These are phyloP conservation scores for Aspergillus ochraceoroseus DNA, from an alignment of 2,329 filamentous ascomycete species.

Conservation along the genomic window DNA sequence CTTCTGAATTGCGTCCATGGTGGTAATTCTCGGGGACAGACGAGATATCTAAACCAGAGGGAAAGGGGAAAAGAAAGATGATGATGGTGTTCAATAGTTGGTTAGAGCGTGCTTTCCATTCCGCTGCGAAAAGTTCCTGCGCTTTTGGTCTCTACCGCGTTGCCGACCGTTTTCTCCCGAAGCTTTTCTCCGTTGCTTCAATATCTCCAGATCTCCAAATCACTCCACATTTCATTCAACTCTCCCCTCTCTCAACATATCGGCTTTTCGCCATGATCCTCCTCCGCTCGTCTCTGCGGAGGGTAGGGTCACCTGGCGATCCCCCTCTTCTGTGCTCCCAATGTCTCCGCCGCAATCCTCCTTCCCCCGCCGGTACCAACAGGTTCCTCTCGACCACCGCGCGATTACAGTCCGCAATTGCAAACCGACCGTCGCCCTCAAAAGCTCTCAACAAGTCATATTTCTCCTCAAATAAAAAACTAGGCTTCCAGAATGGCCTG, in stretches of 20 bases:
- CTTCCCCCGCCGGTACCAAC: conserved; percentile 24
- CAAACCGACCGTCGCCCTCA: conserved; percentile 26
- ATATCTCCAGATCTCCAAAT: conserved; percentile 2
- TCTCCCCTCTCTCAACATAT: no score
- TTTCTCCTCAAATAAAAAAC: conserved; percentile 36
- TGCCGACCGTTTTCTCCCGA: conserved; percentile 27
- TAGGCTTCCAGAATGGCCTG: conserved; percentile 22
- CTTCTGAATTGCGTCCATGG: conserved; percentile 43
- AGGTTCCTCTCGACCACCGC: conserved; percentile 32
- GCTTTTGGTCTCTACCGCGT: conserved; percentile 28
- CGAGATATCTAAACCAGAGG: neutral
- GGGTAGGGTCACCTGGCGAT: conserved; percentile 32
- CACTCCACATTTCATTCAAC: neutral
- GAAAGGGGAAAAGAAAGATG: conserved; percentile 2
- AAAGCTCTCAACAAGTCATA: conserved; percentile 36
- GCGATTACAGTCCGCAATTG: conserved; percentile 28
- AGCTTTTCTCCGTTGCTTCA: conserved; percentile 3
- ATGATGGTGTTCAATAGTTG: conserved; percentile 2
- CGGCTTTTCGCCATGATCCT: conserved; percentile 36
- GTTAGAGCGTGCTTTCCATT: neutral
- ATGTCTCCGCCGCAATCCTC: conserved; percentile 29
- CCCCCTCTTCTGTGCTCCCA: conserved; percentile 30
- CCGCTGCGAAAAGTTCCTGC: conserved; percentile 18
- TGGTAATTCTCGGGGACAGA: conserved; percentile 5
- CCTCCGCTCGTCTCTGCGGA: conserved; percentile 35